Conservation (phyloP, 352 stramenopile genomes). For the Globisporangium recalcitrans region DNA sequence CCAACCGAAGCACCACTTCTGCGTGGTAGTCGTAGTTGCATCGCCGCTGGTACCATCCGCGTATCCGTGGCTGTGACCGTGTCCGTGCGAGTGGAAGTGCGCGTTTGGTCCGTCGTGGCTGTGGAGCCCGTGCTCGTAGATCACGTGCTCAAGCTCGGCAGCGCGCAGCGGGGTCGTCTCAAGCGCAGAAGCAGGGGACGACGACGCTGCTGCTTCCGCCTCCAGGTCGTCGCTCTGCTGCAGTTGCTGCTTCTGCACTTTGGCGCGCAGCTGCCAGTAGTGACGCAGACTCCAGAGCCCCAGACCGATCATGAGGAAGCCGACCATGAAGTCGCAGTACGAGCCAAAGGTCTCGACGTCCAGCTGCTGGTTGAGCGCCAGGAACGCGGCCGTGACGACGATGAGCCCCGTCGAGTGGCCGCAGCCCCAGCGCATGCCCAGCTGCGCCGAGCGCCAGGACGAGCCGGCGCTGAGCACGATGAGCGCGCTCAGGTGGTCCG, state of each 20-base stretch:
- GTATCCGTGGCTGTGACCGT: constrained; percentile 8
- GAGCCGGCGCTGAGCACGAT: constrained; percentile 75
- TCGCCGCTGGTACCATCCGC: neutral
- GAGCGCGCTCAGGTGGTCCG: constrained; percentile 84
- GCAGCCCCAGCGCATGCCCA: constrained; percentile 87
- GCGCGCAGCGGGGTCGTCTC: constrained; percentile 32
- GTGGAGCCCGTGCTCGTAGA: constrained; percentile 32
- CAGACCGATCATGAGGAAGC: constrained; percentile 64
- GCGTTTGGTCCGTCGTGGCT: constrained; percentile 15
- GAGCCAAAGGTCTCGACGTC: constrained; percentile 45
- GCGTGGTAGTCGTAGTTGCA: neutral
- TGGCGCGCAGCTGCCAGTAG: constrained; percentile 35
- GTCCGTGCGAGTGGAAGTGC: constrained; percentile 10
- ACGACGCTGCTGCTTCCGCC: neutral
- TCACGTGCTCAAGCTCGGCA: constrained; percentile 26
- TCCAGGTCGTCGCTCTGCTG: constrained; percentile 3
- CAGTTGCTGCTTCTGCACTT: constrained; percentile 20
- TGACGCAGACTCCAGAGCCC: constrained; percentile 52
- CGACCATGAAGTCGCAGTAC: constrained; percentile 68
- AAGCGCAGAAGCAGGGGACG: constrained; percentile 5
- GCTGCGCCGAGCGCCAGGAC: constrained; percentile 62
- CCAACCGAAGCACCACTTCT: constrained; percentile 36
- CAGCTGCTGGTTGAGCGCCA: constrained; percentile 42
- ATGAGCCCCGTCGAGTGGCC: constrained; percentile 83
- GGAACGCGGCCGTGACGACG: constrained; percentile 53